Base-by-base conservation (phyloP, 2,329 filamentous ascomycete genomes). In the Aspergillus amoenus region DNA sequence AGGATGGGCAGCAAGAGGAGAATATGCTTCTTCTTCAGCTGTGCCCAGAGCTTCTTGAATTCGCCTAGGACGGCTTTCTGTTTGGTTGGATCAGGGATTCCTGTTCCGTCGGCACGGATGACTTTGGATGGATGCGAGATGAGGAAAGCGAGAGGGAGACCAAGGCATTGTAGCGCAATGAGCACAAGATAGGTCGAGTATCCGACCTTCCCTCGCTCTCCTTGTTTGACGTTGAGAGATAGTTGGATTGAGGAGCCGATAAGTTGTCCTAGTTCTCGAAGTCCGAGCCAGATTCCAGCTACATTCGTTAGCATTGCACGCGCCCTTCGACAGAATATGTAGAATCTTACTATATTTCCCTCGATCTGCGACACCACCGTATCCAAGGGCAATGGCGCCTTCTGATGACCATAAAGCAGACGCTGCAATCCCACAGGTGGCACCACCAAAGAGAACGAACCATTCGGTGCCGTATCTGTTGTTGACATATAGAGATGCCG, bases 281-380 rank as follows among this genome's bases (percentile, higher is more conserved):
- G 53, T 7, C 53, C 53, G n/a, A 56, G 53, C 53, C 53, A 56
- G 40, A 56, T 56, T 13, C 53, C 53, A 40, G 53, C 53, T 56
- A 40, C n/a, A 4, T 13, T 7, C 3, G 46, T 56, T 27, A 56
- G 30, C n/a, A 11, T 18, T 40, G 12, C 22, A 5, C 7, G 22
- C 5, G 2, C n/a, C n/a, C 37, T 6, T 17, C 5, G 11, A 27
- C 21, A 4, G 21, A 21, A 21, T 21, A 21, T 21, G 21, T 4
- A 21, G 3, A 21, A 21, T 21, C 21, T 21, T 21, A 50, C 53
- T 56, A 22, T 34, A 50, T 50, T 50, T 56, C 2, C 53, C 46
- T 56, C 53, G 39, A 30, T 56, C 53, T 6, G 39, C 27, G 15
- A 56, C 46, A 15, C 53, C 46, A 11, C 46, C 53, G 7, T 56